These are phyloP conservation scores for Jaenimonas drosophilae DNA, from an alignment of 208 protist genomes.

Conservation along the genomic window DNA sequence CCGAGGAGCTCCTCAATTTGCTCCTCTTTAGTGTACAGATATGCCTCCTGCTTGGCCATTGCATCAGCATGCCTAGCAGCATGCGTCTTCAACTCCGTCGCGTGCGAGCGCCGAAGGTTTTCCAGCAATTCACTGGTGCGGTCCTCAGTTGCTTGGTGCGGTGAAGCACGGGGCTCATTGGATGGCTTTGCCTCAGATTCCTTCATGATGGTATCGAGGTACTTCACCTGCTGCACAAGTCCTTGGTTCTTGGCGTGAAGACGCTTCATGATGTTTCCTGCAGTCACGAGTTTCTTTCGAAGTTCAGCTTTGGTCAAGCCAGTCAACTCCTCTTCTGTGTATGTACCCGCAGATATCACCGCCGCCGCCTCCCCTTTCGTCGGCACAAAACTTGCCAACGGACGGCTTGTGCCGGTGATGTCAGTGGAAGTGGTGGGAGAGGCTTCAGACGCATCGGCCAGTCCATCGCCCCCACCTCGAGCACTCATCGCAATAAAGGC, in stretches of 20 bases:
- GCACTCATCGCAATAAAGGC: too few species aligned
- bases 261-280: constrained; percentile 16
- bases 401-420: constrained; percentile 1
- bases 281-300: constrained; percentile 6
- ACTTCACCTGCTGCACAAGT: constrained; percentile 7
- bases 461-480: too few species aligned
- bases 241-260: constrained; percentile 25
- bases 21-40: neutral
- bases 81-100: neutral
- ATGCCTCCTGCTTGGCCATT: neutral
- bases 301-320: constrained; percentile 2
- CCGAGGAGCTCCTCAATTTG: neutral
- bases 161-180: neutral
- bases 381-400: neutral
- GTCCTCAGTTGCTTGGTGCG: neutral
- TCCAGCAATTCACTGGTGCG: constrained; percentile 1
- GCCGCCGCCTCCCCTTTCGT: neutral
- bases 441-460: too few species aligned
- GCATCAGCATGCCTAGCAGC: neutral
- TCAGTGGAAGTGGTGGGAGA: too few species aligned
- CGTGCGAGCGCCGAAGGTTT: neutral
- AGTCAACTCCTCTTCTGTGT: neutral
- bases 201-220: neutral
- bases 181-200: neutral
- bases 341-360: neutral